Evolutionary conservation across 345 rosid genomes (phyloP).

Genomic region (Populus alba): DNA sequence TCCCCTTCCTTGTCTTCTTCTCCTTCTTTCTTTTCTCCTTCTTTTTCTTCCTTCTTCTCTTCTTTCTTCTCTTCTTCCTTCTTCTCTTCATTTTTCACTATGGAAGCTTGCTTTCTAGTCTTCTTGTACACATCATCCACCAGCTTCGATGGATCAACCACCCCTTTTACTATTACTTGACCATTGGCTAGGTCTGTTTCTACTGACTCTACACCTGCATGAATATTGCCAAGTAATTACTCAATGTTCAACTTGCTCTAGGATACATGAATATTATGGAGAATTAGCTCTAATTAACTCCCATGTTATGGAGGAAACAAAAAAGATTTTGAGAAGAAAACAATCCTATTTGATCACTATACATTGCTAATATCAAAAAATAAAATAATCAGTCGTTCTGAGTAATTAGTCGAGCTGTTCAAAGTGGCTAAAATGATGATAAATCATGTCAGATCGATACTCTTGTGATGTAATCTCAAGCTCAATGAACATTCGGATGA

Average conservation of each 20-base stretch:
- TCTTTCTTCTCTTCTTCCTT: slow-evolving; percentile 40
- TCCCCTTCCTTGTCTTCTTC: slow-evolving; percentile 32
- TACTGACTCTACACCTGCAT: slow-evolving; percentile 60
- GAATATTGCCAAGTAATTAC: background rate
- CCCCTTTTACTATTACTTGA: slow-evolving; percentile 50
- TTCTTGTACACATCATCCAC: slow-evolving; percentile 47
- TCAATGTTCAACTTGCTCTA: background rate
- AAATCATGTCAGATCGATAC: no score
- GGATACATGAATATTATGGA: no score
- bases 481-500: no score
- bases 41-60: slow-evolving; percentile 21
- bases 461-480: no score
- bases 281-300: no score
- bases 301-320: no score
- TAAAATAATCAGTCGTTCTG: no score
- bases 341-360: no score
- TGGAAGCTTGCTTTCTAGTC: slow-evolving; percentile 51
- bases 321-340: no score
- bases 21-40: slow-evolving; percentile 18
- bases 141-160: slow-evolving; percentile 49
- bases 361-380: no score
- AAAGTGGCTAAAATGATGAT: no score
- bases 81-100: slow-evolving; percentile 49
- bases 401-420: no score
- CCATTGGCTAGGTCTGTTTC: slow-evolving; percentile 45